phyloP scores from a whole-genome alignment of 2,329 filamentous ascomycete species.

The Pseudogymnoascus sp. region DNA sequence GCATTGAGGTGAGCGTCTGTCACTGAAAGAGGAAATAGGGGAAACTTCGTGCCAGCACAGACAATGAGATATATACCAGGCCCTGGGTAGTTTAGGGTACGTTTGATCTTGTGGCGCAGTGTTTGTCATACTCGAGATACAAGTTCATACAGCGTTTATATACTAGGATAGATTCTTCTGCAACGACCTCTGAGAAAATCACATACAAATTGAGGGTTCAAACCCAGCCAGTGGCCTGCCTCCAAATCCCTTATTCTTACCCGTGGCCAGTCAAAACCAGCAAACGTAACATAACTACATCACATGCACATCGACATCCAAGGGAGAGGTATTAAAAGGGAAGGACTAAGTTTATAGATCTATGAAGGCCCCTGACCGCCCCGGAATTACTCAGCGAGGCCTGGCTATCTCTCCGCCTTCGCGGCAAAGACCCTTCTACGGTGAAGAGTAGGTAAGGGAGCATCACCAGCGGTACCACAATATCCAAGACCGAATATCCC shows the following conservation, averaged over 20 bases:
- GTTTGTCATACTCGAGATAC: neutral
- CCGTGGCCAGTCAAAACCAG: neutral
- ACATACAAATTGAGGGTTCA: neutral
- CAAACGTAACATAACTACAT: neutral
- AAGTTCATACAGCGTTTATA: neutral
- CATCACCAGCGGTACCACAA: neutral
- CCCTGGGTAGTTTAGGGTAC: neutral
- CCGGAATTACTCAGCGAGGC: neutral
- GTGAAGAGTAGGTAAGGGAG: neutral
- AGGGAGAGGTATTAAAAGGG: neutral
- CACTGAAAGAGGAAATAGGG: neutral
- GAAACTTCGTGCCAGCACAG: neutral
- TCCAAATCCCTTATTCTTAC: neutral
- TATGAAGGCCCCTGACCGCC: neutral
- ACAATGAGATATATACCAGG: neutral
- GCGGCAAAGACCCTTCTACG: neutral
- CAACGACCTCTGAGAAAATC: neutral
- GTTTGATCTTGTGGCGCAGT: neutral
- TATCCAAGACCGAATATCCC: neutral
- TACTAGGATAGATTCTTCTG: neutral
- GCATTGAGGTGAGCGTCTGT: neutral
- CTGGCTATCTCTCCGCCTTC: neutral
- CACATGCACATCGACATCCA: neutral
- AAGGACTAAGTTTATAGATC: constrained; percentile 5
- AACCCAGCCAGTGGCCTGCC: neutral